Evolutionary conservation across 2,329 filamentous ascomycete species (phyloP), one percentile per base, ranked within the genome.

Genomic region (Mariannaea sp.): DNA sequence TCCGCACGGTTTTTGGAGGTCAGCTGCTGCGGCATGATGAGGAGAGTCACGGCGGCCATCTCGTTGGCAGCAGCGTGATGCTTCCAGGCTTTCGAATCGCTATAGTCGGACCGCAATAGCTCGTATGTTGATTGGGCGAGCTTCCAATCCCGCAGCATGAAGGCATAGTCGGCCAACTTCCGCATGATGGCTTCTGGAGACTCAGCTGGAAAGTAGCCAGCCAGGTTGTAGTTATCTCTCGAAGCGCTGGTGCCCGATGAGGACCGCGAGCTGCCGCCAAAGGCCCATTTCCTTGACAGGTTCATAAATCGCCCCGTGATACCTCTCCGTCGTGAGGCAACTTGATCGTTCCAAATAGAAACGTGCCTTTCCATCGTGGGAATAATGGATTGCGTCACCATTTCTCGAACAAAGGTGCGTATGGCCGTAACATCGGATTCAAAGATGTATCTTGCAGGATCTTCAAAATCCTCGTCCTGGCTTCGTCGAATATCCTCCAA

Each of bases 61-160:
- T 99, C 94, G 70, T 96, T 93, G 1, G 90, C 88, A 3, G 90
- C 93, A 0, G 94, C 94, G 69, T 97, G 91, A 67, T 97, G 90
- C 64, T 85, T 90, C 94, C 94, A 99, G 1, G 94, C 95, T 71
- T 97, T 97, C 70, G 97, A 92, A 68, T 94, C 94, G 67, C 85
- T 87, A 71, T 93, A 99, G 70, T 99, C 95, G 7, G 87, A 83
- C 47, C 91, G 85, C 7, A 99, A 75, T 5, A 99, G 81, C 52
- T 99, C 93, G 69, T 97, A 99, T 0, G 90, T 96, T 10, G 88
- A 92, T 63, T 94, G 84, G 8, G 94, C 90, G 29, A 99, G 77
- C 72, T 95, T 97, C 85, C 89, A 99, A 71, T 99, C 95, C 26
- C 94, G 85, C 30, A 99, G 80, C 92, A 99, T 97, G 67, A 99